Conservation (phyloP, 768 basidiomycete genomes). For the Erythrobasidium yunnanense region DNA sequence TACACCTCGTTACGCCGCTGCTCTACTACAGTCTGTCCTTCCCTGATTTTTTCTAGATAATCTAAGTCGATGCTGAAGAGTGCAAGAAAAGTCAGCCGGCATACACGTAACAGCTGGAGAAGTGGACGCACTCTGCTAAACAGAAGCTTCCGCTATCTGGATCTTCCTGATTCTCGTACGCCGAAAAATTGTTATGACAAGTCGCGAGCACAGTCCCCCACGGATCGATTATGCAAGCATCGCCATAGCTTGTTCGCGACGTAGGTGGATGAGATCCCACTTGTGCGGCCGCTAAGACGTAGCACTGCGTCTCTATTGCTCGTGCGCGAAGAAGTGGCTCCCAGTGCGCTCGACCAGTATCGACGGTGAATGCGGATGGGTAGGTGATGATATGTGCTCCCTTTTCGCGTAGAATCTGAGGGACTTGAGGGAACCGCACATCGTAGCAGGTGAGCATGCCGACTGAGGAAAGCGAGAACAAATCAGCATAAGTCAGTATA, state of each 20-base stretch:
- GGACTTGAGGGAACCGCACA: slow-evolving; percentile 35
- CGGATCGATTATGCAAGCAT: slow-evolving; percentile 35
- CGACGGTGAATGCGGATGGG: slow-evolving; percentile 33
- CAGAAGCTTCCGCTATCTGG: slow-evolving; percentile 30
- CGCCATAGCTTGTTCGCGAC: slow-evolving; percentile 29
- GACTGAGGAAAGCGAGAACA: slow-evolving; percentile 26
- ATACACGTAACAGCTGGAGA: neutral
- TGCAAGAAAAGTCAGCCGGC: neutral
- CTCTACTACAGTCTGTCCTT: slow-evolving; percentile 34
- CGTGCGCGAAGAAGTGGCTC: slow-evolving; percentile 35
- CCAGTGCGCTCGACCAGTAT: slow-evolving; percentile 37
- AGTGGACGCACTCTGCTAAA: slow-evolving; percentile 14
- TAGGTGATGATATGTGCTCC: slow-evolving; percentile 35
- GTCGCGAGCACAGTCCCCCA: slow-evolving; percentile 35
- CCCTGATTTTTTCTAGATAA: slow-evolving; percentile 29
- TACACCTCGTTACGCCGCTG: slow-evolving; percentile 34
- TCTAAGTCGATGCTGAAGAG: slow-evolving; percentile 28
- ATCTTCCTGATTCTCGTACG: slow-evolving; percentile 12
- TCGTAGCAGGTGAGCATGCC: slow-evolving; percentile 38
- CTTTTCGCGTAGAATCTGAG: slow-evolving; percentile 26
- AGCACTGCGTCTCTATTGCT: slow-evolving; percentile 39
- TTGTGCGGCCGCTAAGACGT: slow-evolving; percentile 37
- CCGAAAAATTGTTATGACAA: slow-evolving; percentile 3
- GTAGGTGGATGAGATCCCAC: slow-evolving; percentile 24
- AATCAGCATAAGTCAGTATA: neutral